Conservation (phyloP, 345 rosid species). For the Eutrema yunnanense region DNA sequence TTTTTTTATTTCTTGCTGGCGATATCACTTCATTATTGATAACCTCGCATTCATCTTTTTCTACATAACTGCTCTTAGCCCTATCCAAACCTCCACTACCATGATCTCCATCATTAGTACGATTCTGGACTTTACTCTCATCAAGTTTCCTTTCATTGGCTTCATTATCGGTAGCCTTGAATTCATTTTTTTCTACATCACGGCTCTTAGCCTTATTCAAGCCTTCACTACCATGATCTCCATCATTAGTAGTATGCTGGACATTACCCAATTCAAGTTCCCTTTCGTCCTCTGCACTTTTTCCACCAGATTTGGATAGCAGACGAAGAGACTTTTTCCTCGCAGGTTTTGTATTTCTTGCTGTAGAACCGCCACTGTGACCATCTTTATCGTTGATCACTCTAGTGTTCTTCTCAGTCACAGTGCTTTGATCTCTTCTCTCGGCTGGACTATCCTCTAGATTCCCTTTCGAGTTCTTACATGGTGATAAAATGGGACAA, state of each 20-base stretch:
- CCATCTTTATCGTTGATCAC: neutral
- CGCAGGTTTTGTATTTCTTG: neutral
- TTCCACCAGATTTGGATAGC: neutral
- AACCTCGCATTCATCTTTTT: neutral
- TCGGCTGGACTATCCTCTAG: neutral
- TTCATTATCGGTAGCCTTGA: neutral
- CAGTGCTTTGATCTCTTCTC: neutral
- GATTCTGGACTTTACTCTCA: neutral
- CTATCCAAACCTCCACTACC: neutral
- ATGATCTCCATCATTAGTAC: neutral
- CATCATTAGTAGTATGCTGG: neutral
- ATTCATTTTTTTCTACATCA: neutral
- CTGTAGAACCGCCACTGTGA: neutral
- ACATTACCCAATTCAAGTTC: neutral
- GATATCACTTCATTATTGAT: neutral
- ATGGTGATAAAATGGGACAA: conserved; percentile 14
- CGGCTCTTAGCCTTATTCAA: neutral
- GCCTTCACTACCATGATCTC: neutral
- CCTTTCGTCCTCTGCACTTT: neutral
- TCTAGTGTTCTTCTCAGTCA: neutral
- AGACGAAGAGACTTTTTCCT: conserved; percentile 8
- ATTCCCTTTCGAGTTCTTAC: neutral
- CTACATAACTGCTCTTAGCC: neutral
- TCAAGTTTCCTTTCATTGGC: neutral
- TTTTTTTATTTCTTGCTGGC: neutral